phyloP scores from a whole-genome alignment of 768 basidiomycete genomes.

The Trametes cubensis region DNA sequence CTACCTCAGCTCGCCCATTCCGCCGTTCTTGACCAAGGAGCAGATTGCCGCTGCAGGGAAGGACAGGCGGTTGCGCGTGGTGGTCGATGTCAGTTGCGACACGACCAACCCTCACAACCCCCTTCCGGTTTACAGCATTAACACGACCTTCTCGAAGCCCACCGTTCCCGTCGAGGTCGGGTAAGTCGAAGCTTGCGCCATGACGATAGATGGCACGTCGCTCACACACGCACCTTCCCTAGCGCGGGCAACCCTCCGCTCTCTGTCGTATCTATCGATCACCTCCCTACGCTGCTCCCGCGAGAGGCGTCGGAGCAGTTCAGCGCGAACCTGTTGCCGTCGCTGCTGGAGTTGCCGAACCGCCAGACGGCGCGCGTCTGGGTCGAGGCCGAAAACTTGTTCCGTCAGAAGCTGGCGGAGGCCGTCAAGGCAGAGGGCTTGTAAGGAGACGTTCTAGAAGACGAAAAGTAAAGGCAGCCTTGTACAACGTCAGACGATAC shows the following conservation, averaged over 20 bases:
- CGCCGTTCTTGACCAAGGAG: slow-evolving; percentile 76
- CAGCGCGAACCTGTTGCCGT: slow-evolving; percentile 83
- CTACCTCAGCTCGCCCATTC: slow-evolving; percentile 86
- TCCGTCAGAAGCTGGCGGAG: slow-evolving; percentile 64
- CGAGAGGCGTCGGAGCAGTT: slow-evolving; percentile 98
- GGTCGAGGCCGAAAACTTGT: slow-evolving; percentile 85
- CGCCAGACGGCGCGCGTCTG: slow-evolving; percentile 74
- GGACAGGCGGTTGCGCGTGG: slow-evolving; percentile 68
- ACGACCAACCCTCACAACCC: slow-evolving; percentile 99
- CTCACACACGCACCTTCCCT: slow-evolving; percentile 15
- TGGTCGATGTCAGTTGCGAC: slow-evolving; percentile 98
- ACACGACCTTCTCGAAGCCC: slow-evolving; percentile 91
- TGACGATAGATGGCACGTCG: slow-evolving; percentile 22
- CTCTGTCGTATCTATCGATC: slow-evolving; percentile 93
- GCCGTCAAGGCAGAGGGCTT: slow-evolving; percentile 42
- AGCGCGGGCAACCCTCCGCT: slow-evolving; percentile 69
- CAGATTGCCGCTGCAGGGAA: slow-evolving; percentile 74
- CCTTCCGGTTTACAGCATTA: slow-evolving; percentile 90
- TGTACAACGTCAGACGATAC: neutral
- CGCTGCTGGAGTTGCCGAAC: slow-evolving; percentile 75
- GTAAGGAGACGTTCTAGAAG: slow-evolving; percentile 10
- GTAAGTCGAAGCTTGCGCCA: slow-evolving; percentile 47
- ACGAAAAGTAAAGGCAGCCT: neutral
- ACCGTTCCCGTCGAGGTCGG: slow-evolving; percentile 85
- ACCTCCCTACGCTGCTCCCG: slow-evolving; percentile 92